These are phyloP conservation scores for Cercospora nicotianae DNA, from an alignment of 2,329 filamentous ascomycete genomes.

Conservation along the genomic window DNA sequence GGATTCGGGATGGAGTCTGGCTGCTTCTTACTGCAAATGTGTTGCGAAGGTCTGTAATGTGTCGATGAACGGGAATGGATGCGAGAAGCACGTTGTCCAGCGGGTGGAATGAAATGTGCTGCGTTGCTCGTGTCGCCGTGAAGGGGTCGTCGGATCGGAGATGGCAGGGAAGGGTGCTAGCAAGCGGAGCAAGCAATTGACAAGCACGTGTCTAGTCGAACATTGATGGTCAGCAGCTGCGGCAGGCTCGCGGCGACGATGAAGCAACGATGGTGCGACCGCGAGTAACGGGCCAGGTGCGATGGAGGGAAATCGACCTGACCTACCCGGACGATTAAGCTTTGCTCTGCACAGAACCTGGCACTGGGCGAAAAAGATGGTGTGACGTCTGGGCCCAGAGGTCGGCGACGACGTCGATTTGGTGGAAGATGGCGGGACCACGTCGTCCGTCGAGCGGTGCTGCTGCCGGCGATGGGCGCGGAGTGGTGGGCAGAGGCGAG, in stretches of 20 bases:
- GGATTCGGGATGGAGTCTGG: neutral
- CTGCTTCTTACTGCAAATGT: neutral
- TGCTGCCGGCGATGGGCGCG: neutral
- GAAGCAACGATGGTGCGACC: neutral
- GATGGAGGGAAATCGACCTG: constrained; percentile 6
- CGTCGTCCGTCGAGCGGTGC: neutral
- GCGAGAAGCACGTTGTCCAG: constrained; percentile 2
- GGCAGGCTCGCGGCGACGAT: neutral
- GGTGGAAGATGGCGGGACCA: neutral
- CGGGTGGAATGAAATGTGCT: neutral
- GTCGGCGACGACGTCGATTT: neutral
- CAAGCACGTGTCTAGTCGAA: neutral
- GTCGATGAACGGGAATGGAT: constrained; percentile 13
- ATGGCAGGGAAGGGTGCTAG: neutral
- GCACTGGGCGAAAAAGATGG: constrained; percentile 12
- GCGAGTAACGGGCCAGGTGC: neutral
- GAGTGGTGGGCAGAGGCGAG: neutral
- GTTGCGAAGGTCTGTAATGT: constrained; percentile 9
- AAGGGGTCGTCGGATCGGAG: constrained; percentile 1
- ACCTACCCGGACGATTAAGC: constrained; percentile 8
- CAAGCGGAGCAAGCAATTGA: constrained; percentile 9
- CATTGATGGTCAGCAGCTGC: neutral
- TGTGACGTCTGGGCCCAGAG: constrained; percentile 5
- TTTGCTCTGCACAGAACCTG: constrained; percentile 9
- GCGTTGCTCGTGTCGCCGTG: constrained; percentile 9